phyloP scores from a whole-genome alignment of 441 rosid species.

The Sinapis alba region DNA sequence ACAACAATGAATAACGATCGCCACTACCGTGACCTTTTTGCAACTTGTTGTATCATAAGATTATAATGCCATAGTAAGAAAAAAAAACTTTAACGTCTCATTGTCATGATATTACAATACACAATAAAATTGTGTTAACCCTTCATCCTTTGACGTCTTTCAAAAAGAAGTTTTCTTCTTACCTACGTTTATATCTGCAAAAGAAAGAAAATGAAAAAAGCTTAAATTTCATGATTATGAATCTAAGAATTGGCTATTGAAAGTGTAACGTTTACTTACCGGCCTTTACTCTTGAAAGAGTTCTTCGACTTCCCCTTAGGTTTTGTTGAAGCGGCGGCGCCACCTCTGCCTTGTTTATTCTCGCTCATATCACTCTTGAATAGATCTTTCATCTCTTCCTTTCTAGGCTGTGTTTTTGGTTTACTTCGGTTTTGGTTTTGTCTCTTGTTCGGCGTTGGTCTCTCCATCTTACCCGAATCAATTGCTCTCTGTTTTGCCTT shows the following conservation, averaged over 20 bases:
- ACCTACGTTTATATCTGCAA: slow-evolving; percentile 44
- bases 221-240: not conserved
- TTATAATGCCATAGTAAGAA: not conserved
- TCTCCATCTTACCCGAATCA: slow-evolving; percentile 70
- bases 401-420: slow-evolving; percentile 63
- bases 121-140: slow-evolving; percentile 17
- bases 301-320: slow-evolving; percentile 55
- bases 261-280: slow-evolving; percentile 49
- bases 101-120: not conserved
- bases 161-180: not conserved
- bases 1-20: not conserved
- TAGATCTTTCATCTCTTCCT: slow-evolving; percentile 80
- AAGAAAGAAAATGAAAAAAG: not conserved
- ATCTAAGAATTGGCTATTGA: not conserved
- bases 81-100: not conserved
- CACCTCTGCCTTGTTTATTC: slow-evolving; percentile 58
- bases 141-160: slow-evolving; percentile 10
- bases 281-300: slow-evolving; percentile 92
- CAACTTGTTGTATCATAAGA: not conserved
- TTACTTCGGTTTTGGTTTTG: slow-evolving; percentile 51
- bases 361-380: slow-evolving; percentile 93
- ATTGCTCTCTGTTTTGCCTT: slow-evolving; percentile 78
- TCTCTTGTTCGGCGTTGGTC: slow-evolving; percentile 50
- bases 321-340: slow-evolving; percentile 44
- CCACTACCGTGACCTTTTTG: not conserved